Percentiles rank a stretch among this genome's conserved stretches.
Conservation (phyloP, 306 rosid genomes). For the Lathyrus tuberosus region DNA sequence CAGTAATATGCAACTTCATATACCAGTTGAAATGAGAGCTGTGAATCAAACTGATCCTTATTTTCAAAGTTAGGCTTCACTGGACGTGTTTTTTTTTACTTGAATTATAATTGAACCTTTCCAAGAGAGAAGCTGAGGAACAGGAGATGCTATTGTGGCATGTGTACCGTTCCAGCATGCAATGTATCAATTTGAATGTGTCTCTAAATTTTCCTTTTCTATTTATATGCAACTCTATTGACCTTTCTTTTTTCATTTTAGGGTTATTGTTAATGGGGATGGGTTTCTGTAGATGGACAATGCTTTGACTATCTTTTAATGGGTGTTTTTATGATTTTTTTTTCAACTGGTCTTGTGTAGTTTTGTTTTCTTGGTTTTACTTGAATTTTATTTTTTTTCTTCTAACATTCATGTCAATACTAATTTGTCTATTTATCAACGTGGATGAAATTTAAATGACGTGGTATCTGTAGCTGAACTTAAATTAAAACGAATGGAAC, state of each 20-base stretch:
- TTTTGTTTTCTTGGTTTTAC: slow-evolving; percentile 10
- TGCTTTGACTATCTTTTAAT: slow-evolving; percentile 44
- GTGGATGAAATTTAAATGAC: neutral
- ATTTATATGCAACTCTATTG: slow-evolving; percentile 24
- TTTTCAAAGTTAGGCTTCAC: slow-evolving; percentile 46
- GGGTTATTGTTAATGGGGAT: slow-evolving; percentile 55
- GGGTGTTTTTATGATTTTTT: slow-evolving; percentile 50
- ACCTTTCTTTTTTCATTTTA: slow-evolving; percentile 41
- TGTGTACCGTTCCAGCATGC: slow-evolving; percentile 54
- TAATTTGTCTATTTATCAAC: neutral
- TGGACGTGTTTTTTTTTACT: slow-evolving; percentile 46
- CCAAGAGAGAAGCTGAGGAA: slow-evolving; percentile 49
- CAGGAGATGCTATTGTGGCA: slow-evolving; percentile 49
- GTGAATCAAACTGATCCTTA: slow-evolving; percentile 38
- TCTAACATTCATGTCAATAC: neutral
- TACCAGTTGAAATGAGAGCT: slow-evolving; percentile 44
- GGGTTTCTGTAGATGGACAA: slow-evolving; percentile 63
- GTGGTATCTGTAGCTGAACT: no score
- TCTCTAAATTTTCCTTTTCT: slow-evolving; percentile 41
- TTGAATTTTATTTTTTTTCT: neutral
- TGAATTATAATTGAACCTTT: slow-evolving; percentile 43
- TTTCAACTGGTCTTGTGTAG: slow-evolving; percentile 35
- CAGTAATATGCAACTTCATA: slow-evolving; percentile 47
- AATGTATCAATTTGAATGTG: slow-evolving; percentile 50
- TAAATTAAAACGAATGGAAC: no score